These are phyloP conservation scores for Plasmopara muralis DNA, from an alignment of 352 stramenopile genomes.

Conservation along the genomic window DNA sequence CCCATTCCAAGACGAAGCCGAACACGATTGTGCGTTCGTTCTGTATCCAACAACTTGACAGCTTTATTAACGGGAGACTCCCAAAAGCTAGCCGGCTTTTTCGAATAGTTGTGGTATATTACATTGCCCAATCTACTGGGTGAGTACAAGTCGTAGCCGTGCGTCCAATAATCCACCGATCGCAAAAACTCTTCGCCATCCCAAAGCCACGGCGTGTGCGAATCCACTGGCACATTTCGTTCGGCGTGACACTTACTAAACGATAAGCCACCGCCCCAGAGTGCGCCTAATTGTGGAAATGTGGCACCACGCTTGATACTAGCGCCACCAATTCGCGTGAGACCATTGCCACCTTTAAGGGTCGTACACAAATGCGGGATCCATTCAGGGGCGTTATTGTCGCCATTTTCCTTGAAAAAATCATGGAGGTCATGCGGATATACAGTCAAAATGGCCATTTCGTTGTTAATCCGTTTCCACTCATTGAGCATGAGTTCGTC, in stretches of 20 bases:
- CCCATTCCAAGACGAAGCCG: conserved; percentile 35
- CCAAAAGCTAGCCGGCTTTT: conserved; percentile 46
- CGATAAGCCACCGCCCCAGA: conserved; percentile 66
- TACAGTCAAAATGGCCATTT: conserved; percentile 76
- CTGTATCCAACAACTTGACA: conserved; percentile 30
- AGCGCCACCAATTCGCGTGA: conserved; percentile 59
- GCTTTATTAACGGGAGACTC: conserved; percentile 34
- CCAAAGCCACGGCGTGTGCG: conserved; percentile 64
- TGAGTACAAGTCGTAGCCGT: conserved; percentile 61
- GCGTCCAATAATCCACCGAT: conserved; percentile 46
- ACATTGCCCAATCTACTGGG: conserved; percentile 38
- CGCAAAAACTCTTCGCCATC: conserved; percentile 56
- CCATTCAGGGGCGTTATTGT: conserved; percentile 57
- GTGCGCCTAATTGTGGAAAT: conserved; percentile 49
- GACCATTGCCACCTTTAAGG: conserved; percentile 44
- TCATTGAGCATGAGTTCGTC: conserved; percentile 59
- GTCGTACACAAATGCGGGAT: conserved; percentile 70
- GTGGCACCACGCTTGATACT: conserved; percentile 64
- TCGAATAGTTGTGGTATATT: conserved; percentile 65
- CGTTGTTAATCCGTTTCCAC: conserved; percentile 60
- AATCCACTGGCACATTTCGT: conserved; percentile 51
- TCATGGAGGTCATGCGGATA: conserved; percentile 78
- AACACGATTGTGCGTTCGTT: conserved; percentile 48
- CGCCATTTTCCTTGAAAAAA: conserved; percentile 63
- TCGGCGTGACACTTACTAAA: conserved; percentile 79